Conservation (phyloP, 768 basidiomycete species). For the Termitomyces sp. region DNA sequence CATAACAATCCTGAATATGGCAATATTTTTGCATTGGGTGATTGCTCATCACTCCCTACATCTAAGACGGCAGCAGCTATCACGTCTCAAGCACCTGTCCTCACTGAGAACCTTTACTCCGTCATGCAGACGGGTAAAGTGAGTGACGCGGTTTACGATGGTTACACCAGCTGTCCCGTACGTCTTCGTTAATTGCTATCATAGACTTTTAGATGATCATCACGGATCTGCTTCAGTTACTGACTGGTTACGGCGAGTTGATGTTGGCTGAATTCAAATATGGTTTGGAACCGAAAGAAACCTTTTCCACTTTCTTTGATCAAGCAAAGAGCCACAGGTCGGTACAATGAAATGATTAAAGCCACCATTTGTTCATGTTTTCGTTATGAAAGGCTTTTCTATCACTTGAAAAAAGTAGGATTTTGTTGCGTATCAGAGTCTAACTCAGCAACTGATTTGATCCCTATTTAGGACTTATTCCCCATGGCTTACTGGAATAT, state of each 20-base stretch:
- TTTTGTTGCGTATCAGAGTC: neutral
- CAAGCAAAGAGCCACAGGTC: constrained; percentile 75
- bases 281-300: constrained; percentile 81
- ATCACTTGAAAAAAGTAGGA: constrained; percentile 80
- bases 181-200: constrained; percentile 19
- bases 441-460: neutral
- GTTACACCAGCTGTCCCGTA: constrained; percentile 86
- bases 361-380: neutral
- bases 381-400: constrained; percentile 52
- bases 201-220: neutral
- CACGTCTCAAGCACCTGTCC: constrained; percentile 84
- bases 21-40: constrained; percentile 91
- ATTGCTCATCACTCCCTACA: constrained; percentile 87
- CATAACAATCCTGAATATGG: constrained; percentile 74
- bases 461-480: constrained; percentile 47
- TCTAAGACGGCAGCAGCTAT: constrained; percentile 97
- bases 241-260: constrained; percentile 76
- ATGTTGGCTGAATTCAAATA: constrained; percentile 96
- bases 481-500: constrained; percentile 74
- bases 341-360: constrained; percentile 13
- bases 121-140: constrained; percentile 69
- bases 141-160: constrained; percentile 71
- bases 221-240: constrained; percentile 37
- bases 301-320: constrained; percentile 66
- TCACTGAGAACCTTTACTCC: constrained; percentile 82